Evolutionary conservation across 192 early-diverging fungal genomes (phyloP).

Genomic region (Coemansia sp.): DNA sequence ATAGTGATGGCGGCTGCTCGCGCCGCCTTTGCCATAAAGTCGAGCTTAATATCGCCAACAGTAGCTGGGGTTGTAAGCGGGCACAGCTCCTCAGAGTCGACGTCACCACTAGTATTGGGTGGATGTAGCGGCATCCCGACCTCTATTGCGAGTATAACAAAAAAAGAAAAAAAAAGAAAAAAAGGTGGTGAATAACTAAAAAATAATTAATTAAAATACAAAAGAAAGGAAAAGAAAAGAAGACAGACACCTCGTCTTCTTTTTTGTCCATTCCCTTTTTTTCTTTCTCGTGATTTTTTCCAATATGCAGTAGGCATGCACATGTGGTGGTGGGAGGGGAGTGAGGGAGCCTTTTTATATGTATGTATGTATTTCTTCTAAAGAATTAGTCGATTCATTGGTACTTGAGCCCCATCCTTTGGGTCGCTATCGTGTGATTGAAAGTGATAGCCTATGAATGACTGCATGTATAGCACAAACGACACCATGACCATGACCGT

Average conservation of each 20-base stretch:
- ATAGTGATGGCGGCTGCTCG: not conserved
- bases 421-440: not conserved
- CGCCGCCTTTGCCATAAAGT: conserved; percentile 2
- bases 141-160: not conserved
- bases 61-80: not conserved
- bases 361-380: not conserved
- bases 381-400: not conserved
- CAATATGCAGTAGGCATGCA: no score
- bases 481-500: conserved; percentile 24
- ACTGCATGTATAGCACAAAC: conserved; percentile 35
- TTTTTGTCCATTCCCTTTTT: no score
- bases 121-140: not conserved
- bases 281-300: no score
- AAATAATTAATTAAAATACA: not conserved
- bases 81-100: not conserved
- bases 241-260: no score
- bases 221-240: not conserved
- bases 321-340: no score
- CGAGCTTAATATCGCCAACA: not conserved
- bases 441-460: conserved; percentile 37
- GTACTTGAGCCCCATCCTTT: not conserved
- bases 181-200: no score
- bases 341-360: no score
- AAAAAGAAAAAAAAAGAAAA: not conserved
- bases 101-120: not conserved